phyloP scores from a whole-genome alignment of 2,329 filamentous ascomycete genomes.

The Xylariaceae sp. region DNA sequence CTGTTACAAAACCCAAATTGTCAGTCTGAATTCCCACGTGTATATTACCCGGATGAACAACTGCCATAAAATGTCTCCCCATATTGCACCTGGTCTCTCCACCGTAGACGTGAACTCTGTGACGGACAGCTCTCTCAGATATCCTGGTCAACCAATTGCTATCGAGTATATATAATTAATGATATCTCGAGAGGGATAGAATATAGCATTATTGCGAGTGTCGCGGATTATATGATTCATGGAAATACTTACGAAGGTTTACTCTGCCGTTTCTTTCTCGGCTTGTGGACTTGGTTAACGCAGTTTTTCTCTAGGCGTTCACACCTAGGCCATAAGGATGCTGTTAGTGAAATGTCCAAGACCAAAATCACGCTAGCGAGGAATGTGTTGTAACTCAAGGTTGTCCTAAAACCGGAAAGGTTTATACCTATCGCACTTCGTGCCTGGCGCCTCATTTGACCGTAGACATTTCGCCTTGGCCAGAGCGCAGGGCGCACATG shows the following conservation, averaged over 20 bases:
- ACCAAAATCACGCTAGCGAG: not conserved
- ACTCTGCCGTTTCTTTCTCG: constrained; percentile 54
- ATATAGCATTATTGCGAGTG: too few species aligned
- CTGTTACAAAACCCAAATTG: constrained; percentile 32
- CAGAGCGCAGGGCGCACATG: constrained; percentile 50
- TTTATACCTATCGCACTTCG: constrained; percentile 48
- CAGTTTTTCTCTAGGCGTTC: constrained; percentile 53
- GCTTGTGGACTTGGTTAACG: constrained; percentile 49
- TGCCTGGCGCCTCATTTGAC: constrained; percentile 38
- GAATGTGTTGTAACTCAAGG: not conserved
- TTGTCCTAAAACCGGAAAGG: not conserved
- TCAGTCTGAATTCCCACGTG: too few species aligned
- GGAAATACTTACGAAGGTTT: constrained; percentile 51
- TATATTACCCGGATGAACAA: too few species aligned
- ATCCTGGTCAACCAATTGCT: too few species aligned
- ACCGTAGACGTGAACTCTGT: too few species aligned
- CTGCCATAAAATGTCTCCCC: too few species aligned
- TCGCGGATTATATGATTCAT: too few species aligned
- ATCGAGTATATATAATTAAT: too few species aligned
- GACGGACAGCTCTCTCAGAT: too few species aligned
- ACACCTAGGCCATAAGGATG: constrained; percentile 41
- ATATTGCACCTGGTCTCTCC: too few species aligned
- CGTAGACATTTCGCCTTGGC: constrained; percentile 56
- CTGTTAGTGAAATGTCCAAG: constrained; percentile 11
- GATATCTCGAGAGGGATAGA: too few species aligned